Evolutionary conservation across 2,329 filamentous ascomycete species (phyloP), one percentile per base, ranked within the genome.

Genomic region (Colletotrichum sidae): DNA sequence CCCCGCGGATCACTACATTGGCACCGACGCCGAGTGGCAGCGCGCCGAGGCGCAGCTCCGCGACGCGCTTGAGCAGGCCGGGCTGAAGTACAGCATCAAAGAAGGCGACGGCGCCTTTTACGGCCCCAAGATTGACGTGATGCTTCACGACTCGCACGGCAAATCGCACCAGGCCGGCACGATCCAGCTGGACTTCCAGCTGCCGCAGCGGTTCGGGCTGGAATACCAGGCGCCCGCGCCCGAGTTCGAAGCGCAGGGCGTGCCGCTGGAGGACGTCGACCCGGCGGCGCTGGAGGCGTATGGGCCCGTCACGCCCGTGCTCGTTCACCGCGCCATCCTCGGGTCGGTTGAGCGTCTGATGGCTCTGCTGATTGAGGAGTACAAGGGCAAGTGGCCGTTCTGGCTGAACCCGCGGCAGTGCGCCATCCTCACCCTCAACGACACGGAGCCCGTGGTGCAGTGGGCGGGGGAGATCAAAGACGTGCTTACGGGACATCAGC

Each of bases 121-220:
- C 72, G 93, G 94, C 0, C 93, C 94, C 38, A 97, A 97, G 79
- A 97, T 97, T 69, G 93, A 97, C 73, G 92, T 97, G 49, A 88
- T 96, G 44, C 78, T 97, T 50, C 88, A 86, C 67, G 93, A 96
- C 73, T 90, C 90, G 1, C 87, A 92, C 72, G 92, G 92, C 8
- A 96, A 95, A 74, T 92, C 94, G 72, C 93, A 96, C 74, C 93
- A 97, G 75, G 92, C 94, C 3, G 94, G 93, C 3, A 96, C 93
- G 0, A 90, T 97, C 55, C 93, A 97, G 80, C 86, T 97, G 35
- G 93, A 97, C 75, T 96, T 97, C 75, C 94, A 97, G 77, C 83
- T 97, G 2, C 93, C 93, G 1, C 91, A 92, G 73, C 88, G 93
- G 11, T 97, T 97, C 73, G 87, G 87, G 50, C 81, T 97, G 41